These are phyloP conservation scores for Rubia tinctorum DNA, from an alignment of 305 asterid species.

Conservation along the genomic window DNA sequence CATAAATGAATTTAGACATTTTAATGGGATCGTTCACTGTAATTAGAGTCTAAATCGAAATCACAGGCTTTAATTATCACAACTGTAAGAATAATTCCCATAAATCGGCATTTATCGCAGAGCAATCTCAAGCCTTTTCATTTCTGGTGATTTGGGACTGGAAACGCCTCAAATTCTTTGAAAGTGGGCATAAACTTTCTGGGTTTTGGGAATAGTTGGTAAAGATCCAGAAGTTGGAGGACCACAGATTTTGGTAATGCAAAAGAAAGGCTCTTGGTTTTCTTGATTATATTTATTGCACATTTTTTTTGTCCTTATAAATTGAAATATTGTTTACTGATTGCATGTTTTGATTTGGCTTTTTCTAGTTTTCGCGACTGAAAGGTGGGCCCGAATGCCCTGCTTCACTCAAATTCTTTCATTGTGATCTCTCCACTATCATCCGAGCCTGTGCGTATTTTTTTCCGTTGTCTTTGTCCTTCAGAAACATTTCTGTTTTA, in stretches of 20 bases:
- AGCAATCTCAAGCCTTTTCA: background rate
- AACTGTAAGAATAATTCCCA: background rate
- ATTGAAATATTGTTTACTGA: background rate
- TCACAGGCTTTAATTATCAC: background rate
- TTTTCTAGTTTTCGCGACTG: slow-evolving; percentile 5
- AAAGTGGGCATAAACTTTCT: slow-evolving; percentile 12
- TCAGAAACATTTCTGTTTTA: background rate
- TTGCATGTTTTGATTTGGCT: slow-evolving; percentile 4
- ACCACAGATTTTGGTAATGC: slow-evolving; percentile 21
- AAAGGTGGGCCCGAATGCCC: slow-evolving; percentile 6
- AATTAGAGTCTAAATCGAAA: background rate
- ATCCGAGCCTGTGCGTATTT: slow-evolving; percentile 13
- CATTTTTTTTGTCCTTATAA: background rate
- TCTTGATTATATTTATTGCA: background rate
- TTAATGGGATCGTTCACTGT: background rate
- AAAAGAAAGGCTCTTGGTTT: slow-evolving; percentile 12
- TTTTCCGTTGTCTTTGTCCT: background rate
- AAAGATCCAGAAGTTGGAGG: slow-evolving; percentile 6
- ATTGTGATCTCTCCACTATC: slow-evolving; percentile 31
- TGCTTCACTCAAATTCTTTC: slow-evolving; percentile 2
- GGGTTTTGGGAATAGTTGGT: background rate
- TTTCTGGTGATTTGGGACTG: background rate
- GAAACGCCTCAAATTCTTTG: slow-evolving; percentile 5
- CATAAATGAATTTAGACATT: background rate
- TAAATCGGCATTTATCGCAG: background rate